Evolutionary conservation across 257 asterid genomes (phyloP).

Genomic region (Avicennia marina): DNA sequence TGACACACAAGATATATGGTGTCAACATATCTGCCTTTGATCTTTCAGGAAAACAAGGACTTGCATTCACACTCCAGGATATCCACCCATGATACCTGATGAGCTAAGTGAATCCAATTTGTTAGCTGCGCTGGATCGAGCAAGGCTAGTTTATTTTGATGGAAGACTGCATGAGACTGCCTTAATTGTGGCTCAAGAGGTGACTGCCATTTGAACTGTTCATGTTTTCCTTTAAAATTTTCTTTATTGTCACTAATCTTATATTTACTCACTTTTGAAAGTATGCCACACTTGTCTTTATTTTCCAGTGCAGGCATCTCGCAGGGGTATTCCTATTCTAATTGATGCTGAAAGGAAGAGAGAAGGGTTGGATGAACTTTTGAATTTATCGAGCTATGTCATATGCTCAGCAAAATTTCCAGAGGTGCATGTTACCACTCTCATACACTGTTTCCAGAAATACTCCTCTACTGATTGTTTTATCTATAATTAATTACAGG

Average conservation of each 20-base stretch:
- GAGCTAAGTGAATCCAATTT: conserved; percentile 65
- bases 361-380: conserved; percentile 86
- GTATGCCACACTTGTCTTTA: conserved; percentile 35
- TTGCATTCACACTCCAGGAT: conserved; percentile 94
- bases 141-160: conserved; percentile 72
- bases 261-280: conserved; percentile 15
- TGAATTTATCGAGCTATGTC: conserved; percentile 59
- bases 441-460: conserved; percentile 2
- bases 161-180: conserved; percentile 87
- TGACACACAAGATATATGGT: neutral
- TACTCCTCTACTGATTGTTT: conserved; percentile 5
- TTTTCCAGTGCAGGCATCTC: conserved; percentile 93
- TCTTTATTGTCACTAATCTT: conserved; percentile 1
- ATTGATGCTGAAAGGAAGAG: conserved; percentile 85
- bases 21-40: conserved; percentile 3
- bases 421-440: conserved; percentile 50
- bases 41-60: conserved; percentile 90
- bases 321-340: conserved; percentile 80
- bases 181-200: conserved; percentile 77
- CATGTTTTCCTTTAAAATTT: conserved; percentile 9
- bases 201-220: conserved; percentile 27
- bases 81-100: conserved; percentile 85
- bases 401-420: conserved; percentile 88
- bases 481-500: neutral
- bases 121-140: conserved; percentile 62